Base-by-base conservation (phyloP, 2,329 filamentous ascomycete genomes). In the Zasmidium citrigriseum region DNA sequence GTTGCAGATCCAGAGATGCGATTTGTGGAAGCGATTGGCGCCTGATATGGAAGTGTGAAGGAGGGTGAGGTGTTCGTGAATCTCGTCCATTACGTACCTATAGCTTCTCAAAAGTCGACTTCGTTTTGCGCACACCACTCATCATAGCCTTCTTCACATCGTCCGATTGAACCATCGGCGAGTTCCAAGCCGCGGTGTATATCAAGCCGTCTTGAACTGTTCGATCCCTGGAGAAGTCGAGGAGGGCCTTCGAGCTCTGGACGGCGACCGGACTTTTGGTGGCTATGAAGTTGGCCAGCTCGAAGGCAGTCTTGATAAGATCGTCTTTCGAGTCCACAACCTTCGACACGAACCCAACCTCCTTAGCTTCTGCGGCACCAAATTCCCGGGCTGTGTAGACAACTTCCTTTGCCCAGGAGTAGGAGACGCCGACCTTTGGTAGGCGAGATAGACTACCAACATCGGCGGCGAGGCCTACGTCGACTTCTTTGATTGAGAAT, bases 201-300 rank as follows among this genome's bases (percentile, higher is more conserved):
- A 52, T 27, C 41, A 67, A 45, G 12, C 64, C 63, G 66, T 96
- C 91, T 51, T 84, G 84, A 25, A 96, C 85, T 1, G 82, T 81
- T 71, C 91, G 85, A 73, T 96, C 92, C 67, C 90, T 83, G 27
- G 87, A 89, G 70, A 88, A 91, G 75, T 95, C 92, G 70, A 96
- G 72, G 63, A 96, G 76, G 76, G 93, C 89, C 78, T 96, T 96
- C 3, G 91, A 96, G 7, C 90, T 89, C 77, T 91, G 86, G 61
- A 93, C 89, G 1, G 91, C 92, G 20, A 98, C 87, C 0, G 93
- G 93, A 70, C 90, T 95, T 82, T 97, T 97, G 12, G 74, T 79
- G 24, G 90, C 89, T 59, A 97, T 84, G 68, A 87, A 68, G 4
- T 70, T 75, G 0, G 89, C 91, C 67, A 89, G 70, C 61, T 84